Conservation (phyloP, 495 filamentous ascomycete genomes). For the Penicillium maclennaniae region DNA sequence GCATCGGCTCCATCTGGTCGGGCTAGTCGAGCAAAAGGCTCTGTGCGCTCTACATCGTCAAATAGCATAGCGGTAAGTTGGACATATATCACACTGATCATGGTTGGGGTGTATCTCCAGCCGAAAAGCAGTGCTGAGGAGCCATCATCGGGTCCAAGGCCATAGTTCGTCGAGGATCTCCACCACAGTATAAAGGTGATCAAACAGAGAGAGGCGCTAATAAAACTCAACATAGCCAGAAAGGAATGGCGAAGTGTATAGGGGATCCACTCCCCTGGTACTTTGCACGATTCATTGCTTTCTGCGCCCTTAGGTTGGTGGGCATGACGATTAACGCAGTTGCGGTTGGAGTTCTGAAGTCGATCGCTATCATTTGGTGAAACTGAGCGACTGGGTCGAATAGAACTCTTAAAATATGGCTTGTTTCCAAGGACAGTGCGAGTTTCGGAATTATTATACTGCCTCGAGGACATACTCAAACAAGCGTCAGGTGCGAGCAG, state of each 20-base stretch:
- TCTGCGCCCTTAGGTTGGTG: too few species aligned
- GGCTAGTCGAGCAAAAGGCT: slow-evolving; percentile 32
- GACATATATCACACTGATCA: slow-evolving; percentile 30
- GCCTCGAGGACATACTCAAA: slow-evolving; percentile 3
- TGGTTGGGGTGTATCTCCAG: slow-evolving; percentile 32
- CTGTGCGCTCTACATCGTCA: slow-evolving; percentile 31
- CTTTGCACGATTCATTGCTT: too few species aligned
- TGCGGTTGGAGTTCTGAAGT: too few species aligned
- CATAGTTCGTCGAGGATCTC: slow-evolving; percentile 21
- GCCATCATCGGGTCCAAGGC: slow-evolving; percentile 26
- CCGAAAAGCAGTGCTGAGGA: slow-evolving; percentile 27
- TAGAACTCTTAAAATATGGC: slow-evolving; percentile 7
- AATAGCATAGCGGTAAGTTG: slow-evolving; percentile 25
- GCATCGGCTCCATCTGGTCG: slow-evolving; percentile 23
- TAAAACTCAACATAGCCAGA: slow-evolving; percentile 3
- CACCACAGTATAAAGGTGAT: slow-evolving; percentile 15
- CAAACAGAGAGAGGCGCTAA: slow-evolving; percentile 6
- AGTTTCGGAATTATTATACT: slow-evolving; percentile 8
- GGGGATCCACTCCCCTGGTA: too few species aligned
- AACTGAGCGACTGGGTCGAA: slow-evolving; percentile 12
- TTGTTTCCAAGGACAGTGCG: slow-evolving; percentile 8
- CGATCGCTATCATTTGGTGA: background rate
- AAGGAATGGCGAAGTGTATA: slow-evolving; percentile 12
- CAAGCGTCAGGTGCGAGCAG: background rate
- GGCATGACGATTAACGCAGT: too few species aligned